A percentile compares a stretch with the other conserved stretches of the same genome.
Evolutionary conservation across 371 early-diverging fungal genomes (phyloP).

Genomic region (Saksenaea vasiformis): DNA sequence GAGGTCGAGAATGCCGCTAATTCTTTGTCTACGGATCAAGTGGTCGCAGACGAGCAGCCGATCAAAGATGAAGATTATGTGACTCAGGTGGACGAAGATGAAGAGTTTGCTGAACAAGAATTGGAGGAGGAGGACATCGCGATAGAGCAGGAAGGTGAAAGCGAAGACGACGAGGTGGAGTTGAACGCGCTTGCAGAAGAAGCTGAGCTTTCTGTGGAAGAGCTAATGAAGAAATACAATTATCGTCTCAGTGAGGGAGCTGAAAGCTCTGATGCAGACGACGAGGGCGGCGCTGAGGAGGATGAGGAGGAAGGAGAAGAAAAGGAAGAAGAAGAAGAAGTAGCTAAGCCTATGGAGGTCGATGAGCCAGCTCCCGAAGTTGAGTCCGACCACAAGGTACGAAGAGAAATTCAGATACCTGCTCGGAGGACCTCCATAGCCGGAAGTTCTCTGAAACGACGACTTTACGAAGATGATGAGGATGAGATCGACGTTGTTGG

Average conservation of each 20-base stretch:
- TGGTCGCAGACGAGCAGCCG: not conserved
- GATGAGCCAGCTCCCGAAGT: not conserved
- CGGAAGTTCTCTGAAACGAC: not conserved
- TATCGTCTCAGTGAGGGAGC: conserved; percentile 11
- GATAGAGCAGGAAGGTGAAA: conserved; percentile 41
- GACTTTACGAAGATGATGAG: conserved; percentile 11
- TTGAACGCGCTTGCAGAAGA: conserved; percentile 53
- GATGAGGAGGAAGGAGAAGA: conserved; percentile 14
- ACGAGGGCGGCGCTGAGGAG: conserved; percentile 23
- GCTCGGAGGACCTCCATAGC: not conserved
- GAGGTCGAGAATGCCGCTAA: not conserved
- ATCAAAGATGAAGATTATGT: conserved; percentile 6
- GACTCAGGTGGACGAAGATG: conserved; percentile 13
- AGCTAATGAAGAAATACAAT: conserved; percentile 54
- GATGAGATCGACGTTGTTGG: conserved; percentile 14
- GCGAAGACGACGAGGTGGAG: conserved; percentile 57
- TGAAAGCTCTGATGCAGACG: conserved; percentile 15
- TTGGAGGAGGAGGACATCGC: conserved; percentile 20
- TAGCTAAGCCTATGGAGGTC: not conserved
- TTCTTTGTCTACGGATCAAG: no score
- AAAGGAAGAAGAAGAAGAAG: no score
- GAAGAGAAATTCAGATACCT: conserved; percentile 12
- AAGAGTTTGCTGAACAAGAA: conserved; percentile 15
- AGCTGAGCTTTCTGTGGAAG: conserved; percentile 59
- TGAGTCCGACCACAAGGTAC: conserved; percentile 2